Conservation (phyloP, 1,284 basidiomycete species). For the Tetrapyrgos nigripes region DNA sequence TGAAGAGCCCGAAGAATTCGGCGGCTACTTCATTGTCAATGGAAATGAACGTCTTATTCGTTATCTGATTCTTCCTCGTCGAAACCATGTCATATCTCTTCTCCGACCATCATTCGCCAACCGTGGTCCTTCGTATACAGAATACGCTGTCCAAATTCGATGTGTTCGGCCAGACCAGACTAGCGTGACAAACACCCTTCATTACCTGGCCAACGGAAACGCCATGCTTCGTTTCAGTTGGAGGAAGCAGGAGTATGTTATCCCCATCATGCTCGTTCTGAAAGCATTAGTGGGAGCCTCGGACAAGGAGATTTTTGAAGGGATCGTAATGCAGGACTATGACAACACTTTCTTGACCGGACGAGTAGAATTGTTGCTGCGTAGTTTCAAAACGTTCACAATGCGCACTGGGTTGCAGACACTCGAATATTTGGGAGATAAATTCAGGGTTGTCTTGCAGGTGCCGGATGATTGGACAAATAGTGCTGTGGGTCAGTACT, state of each 20-base stretch:
- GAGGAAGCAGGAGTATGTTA: conserved; percentile 99
- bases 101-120: conserved; percentile 88
- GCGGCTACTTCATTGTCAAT: conserved; percentile 99
- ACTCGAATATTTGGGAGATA: conserved; percentile 96
- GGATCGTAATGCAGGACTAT: conserved; percentile 97
- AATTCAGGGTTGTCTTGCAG: conserved; percentile 93
- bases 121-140: conserved; percentile 95
- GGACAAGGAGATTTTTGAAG: conserved; percentile 98
- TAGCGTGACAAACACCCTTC: conserved; percentile 93
- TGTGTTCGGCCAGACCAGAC: conserved; percentile 94
- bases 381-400: conserved; percentile 94
- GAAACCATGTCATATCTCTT: conserved; percentile 91
- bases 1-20: conserved; percentile 98
- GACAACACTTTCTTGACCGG: conserved; percentile 98
- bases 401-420: conserved; percentile 94
- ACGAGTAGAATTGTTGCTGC: conserved; percentile 96
- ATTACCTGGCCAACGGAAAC: conserved; percentile 96
- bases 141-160: conserved; percentile 94
- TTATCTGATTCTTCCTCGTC: conserved; percentile 90
- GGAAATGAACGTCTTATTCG: conserved; percentile 99
- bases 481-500: conserved; percentile 81
- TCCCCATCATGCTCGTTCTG: conserved; percentile 96
- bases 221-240: conserved; percentile 96
- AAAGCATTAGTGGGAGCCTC: conserved; percentile 95
- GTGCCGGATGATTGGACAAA: conserved; percentile 96